A percentile compares a stretch with the other conserved stretches of the same genome.
phyloP scores from a whole-genome alignment of 306 rosid species.

The Casuarina equisetifolia region DNA sequence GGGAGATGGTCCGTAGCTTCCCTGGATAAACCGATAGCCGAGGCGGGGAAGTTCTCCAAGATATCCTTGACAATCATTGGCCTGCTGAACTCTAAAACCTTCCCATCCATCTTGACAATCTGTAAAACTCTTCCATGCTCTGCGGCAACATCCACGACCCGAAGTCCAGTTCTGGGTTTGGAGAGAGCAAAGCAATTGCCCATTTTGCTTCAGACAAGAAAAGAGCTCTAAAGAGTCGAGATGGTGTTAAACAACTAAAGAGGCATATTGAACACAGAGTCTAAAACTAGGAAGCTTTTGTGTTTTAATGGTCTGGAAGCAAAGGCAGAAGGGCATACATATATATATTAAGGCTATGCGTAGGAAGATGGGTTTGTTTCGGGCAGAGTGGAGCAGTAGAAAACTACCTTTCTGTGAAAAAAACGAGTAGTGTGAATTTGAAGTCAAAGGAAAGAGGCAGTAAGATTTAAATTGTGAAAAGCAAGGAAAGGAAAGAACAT shows the following conservation, averaged over 20 bases:
- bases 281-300: background rate
- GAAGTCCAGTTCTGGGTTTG: slow-evolving; percentile 26
- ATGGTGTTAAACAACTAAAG: slow-evolving; percentile 20
- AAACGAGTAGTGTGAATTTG: slow-evolving; percentile 17
- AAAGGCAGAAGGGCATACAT: slow-evolving; percentile 34
- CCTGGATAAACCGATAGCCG: slow-evolving; percentile 41
- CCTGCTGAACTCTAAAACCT: slow-evolving; percentile 42
- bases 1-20: slow-evolving; percentile 42
- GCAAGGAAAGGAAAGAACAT: slow-evolving; percentile 29
- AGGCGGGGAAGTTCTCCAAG: slow-evolving; percentile 35
- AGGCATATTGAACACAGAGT: background rate
- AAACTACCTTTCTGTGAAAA: slow-evolving; percentile 28
- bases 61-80: slow-evolving; percentile 56
- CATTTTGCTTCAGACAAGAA: slow-evolving; percentile 35
- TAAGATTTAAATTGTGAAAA: slow-evolving; percentile 7
- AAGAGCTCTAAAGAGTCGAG: background rate
- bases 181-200: slow-evolving; percentile 51
- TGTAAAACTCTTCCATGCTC: slow-evolving; percentile 34
- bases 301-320: slow-evolving; percentile 21
- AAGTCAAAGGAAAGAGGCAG: slow-evolving; percentile 22
- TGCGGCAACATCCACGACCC: background rate
- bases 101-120: slow-evolving; percentile 60
- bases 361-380: slow-evolving; percentile 31
- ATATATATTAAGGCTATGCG: slow-evolving; percentile 6
- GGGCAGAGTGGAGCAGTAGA: slow-evolving; percentile 42